Conservation (phyloP, 2,329 filamentous ascomycete genomes). For the Fusarium ramigenum region DNA sequence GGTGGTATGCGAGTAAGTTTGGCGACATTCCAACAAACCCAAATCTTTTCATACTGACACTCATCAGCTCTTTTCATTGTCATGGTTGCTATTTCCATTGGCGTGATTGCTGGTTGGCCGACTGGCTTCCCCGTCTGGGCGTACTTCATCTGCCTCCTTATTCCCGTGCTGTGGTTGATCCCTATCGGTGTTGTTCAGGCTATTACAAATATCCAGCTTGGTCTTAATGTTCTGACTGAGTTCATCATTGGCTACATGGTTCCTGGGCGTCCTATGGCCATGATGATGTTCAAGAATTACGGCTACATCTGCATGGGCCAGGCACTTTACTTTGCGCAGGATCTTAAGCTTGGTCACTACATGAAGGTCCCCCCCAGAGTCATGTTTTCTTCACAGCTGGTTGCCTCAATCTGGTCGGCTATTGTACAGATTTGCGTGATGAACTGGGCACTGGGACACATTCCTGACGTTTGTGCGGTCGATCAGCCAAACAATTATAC, state of each 20-base stretch:
- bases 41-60: constrained; percentile 16
- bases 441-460: constrained; percentile 71
- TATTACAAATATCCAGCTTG: constrained; percentile 70
- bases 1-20: constrained; percentile 65
- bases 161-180: constrained; percentile 67
- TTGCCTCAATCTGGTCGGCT: constrained; percentile 69
- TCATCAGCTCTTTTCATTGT: constrained; percentile 56
- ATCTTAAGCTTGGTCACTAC: constrained; percentile 75
- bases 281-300: constrained; percentile 84
- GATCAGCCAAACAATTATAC: constrained; percentile 65
- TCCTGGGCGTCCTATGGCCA: constrained; percentile 73
- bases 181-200: constrained; percentile 70
- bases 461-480: constrained; percentile 67
- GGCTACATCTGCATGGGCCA: constrained; percentile 75
- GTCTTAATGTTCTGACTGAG: constrained; percentile 77
- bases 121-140: constrained; percentile 68
- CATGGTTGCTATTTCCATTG: constrained; percentile 65
- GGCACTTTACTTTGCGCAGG: constrained; percentile 71
- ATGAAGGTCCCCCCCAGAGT: constrained; percentile 71
- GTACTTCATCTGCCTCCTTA: constrained; percentile 64
- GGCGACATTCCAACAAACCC: constrained; percentile 42
- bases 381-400: constrained; percentile 68
- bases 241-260: constrained; percentile 79
- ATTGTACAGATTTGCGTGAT: constrained; percentile 71
- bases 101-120: constrained; percentile 63